A percentile compares a stretch with the other conserved stretches of the same genome.
phyloP scores from a whole-genome alignment of 83 land plant genomes.

The Isoetes engelmannii region DNA sequence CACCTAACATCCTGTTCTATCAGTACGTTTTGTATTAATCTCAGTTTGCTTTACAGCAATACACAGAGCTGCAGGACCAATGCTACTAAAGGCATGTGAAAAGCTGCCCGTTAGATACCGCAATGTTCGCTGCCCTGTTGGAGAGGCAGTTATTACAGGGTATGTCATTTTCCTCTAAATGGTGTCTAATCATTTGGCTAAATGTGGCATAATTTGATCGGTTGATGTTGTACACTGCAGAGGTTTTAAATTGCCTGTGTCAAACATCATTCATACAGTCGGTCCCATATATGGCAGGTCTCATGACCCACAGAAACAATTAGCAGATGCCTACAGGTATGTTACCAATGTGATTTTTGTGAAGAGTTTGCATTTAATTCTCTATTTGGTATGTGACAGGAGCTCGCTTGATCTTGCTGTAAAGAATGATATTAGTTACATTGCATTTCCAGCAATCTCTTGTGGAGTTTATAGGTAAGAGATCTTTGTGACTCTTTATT shows the following conservation, averaged over 20 bases:
- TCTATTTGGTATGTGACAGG: no score
- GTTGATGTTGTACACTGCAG: no score
- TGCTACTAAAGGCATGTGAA: constrained; percentile 53
- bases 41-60: constrained; percentile 42
- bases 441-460: constrained; percentile 90
- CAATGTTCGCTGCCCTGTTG: constrained; percentile 81
- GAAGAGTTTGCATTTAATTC: no score
- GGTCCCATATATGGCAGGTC: constrained; percentile 65
- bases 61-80: constrained; percentile 82
- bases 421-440: constrained; percentile 54
- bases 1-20: no score
- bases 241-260: constrained; percentile 63
- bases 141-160: constrained; percentile 82
- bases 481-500: not conserved
- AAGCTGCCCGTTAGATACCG: constrained; percentile 48
- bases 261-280: constrained; percentile 75
- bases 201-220: no score
- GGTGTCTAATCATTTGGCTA: no score
- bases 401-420: constrained; percentile 51
- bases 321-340: constrained; percentile 60
- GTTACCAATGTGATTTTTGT: no score
- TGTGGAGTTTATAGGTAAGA: constrained; percentile 73
- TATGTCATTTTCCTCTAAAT: no score
- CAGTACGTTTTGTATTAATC: no score
- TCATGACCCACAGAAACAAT: constrained; percentile 31